A percentile compares a stretch with the other conserved stretches of the same genome.
Evolutionary conservation across 306 rosid species (phyloP).

Genomic region (Prinsepia uniflora): DNA sequence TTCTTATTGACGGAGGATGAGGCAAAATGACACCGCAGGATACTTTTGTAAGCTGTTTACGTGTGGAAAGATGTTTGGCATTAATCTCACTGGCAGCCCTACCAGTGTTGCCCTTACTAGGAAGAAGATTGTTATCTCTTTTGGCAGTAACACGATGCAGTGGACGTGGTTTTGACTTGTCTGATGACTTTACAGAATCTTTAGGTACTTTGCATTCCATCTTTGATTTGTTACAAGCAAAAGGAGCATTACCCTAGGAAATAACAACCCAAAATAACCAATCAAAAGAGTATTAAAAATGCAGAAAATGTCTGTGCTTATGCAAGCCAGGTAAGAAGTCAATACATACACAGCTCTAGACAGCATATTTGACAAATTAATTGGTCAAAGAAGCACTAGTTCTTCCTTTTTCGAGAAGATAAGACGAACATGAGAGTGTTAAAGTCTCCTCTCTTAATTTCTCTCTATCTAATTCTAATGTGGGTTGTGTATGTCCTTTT

Average conservation of each 20-base stretch:
- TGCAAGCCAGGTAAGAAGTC: background rate
- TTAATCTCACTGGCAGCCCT: background rate
- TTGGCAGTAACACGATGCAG: background rate
- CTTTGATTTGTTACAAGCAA: constrained; percentile 6
- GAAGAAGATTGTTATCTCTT: constrained; percentile 15
- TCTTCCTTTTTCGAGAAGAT: background rate
- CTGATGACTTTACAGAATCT: constrained; percentile 8
- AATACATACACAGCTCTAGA: background rate
- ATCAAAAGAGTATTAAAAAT: constrained; percentile 1
- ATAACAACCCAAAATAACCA: background rate
- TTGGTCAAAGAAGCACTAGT: background rate
- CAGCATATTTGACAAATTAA: background rate
- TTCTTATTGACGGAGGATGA: constrained; percentile 17
- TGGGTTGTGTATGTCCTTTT: background rate
- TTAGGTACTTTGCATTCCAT: constrained; percentile 5
- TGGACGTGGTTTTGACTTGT: constrained; percentile 13
- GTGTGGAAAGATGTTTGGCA: constrained; percentile 11
- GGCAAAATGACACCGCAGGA: constrained; percentile 17
- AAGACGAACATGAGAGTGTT: background rate
- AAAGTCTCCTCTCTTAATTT: background rate
- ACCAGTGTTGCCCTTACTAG: constrained; percentile 9
- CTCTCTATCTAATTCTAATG: background rate
- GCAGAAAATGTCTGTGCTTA: background rate
- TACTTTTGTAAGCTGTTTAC: background rate
- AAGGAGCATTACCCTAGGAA: constrained; percentile 20